A percentile compares a stretch with the other conserved stretches of the same genome.
Evolutionary conservation across 345 rosid species (phyloP).

Genomic region (Acer negundo): DNA sequence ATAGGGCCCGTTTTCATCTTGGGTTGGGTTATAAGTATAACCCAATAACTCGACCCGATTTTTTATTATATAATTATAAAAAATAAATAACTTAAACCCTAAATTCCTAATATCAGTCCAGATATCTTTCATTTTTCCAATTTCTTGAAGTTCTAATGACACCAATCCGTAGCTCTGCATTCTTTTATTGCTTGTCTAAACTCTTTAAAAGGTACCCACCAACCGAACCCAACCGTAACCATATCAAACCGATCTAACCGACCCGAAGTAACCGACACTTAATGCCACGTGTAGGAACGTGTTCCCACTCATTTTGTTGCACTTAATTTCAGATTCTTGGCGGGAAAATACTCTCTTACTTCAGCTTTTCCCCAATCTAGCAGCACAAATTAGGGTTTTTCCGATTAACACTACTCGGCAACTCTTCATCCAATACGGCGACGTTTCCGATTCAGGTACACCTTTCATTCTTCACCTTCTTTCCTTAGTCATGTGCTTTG

Average conservation of each 20-base stretch:
- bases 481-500: not conserved
- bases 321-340: conserved; percentile 20
- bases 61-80: no score
- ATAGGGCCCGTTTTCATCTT: no score
- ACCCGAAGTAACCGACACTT: not conserved
- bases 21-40: no score
- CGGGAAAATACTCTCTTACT: conserved; percentile 23
- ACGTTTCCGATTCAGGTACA: not conserved
- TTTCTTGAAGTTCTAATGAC: no score
- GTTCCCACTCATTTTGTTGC: not conserved
- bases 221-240: no score
- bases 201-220: no score
- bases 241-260: not conserved
- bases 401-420: not conserved
- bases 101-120: no score
- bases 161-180: no score
- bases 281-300: not conserved
- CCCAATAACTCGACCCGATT: no score
- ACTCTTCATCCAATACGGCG: not conserved
- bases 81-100: no score
- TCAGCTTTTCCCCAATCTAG: not conserved
- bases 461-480: not conserved
- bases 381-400: conserved; percentile 18
- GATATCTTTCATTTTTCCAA: no score
- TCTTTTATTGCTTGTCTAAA: no score